Base-by-base conservation (phyloP, 2,329 filamentous ascomycete species). In the Drechmeria coniospora region DNA sequence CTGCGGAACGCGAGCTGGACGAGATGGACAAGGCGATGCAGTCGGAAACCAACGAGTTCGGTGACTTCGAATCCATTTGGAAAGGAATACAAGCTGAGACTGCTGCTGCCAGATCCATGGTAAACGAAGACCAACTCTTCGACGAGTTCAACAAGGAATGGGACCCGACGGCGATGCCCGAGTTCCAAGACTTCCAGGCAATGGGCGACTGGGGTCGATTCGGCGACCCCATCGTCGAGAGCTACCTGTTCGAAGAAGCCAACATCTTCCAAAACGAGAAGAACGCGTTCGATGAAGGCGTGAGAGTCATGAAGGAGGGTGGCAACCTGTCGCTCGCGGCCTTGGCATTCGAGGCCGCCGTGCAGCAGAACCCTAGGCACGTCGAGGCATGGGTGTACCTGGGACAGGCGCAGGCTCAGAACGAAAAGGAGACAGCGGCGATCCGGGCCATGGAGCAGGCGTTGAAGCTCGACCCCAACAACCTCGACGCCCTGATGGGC, bases 371-470 rank as follows among this genome's bases (percentile, higher is more conserved):
- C 36, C 72, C 83, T 1, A 65, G 78, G 30, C 87, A 95, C 50
- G 74, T 87, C 21, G 80, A 92, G 30, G 90, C 90, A 3, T 98
- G 90, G 90, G 82, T 86, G 8, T 78, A 84, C 44, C 70, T 98
- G 18, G 90, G 90, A 29, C 77, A 79, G 29, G 81, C 86, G 12
- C 90, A 98, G 56, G 90, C 90, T 13, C 90, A 98, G 52, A 98
- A 98, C 53, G 90, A 98, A 54, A 98, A 98, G 59, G 90, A 98
- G 53, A 79, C 83, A 7, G 87, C 90, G 0, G 90, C 90, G 3
- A 94, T 98, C 38, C 77, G 90, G 19, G 90, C 90, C 3, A 63
- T 95, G 34, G 87, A 95, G 53, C 80, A 90, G 49, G 84, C 87
- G 1, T 59, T 94, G 37, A 87, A 86, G 52, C 63, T 90, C 16